Evolutionary conservation across 2,329 filamentous ascomycete species (phyloP).

Genomic region (Monilinia laxa): DNA sequence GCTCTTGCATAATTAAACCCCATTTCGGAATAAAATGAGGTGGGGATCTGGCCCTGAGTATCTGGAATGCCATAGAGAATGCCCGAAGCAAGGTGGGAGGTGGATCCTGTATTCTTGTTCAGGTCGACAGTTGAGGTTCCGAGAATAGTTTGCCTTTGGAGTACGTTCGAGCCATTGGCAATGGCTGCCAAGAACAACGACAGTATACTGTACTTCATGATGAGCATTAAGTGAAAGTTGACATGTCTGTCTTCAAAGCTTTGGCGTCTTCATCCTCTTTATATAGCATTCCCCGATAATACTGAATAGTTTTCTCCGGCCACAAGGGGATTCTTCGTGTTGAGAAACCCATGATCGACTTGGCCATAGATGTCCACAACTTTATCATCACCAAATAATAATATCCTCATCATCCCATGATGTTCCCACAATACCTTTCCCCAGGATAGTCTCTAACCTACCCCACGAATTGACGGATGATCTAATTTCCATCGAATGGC

Average conservation of each 20-base stretch:
- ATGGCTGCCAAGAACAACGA: neutral
- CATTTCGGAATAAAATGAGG: slow-evolving; percentile 43
- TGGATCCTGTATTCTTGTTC: slow-evolving; percentile 36
- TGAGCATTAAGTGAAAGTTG: neutral
- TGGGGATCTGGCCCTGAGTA: slow-evolving; percentile 42
- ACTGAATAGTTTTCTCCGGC: neutral
- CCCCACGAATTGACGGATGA: neutral
- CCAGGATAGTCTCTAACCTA: neutral
- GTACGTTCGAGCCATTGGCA: neutral
- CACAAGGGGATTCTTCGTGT: neutral
- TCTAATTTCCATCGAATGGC: neutral
- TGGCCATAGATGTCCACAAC: neutral
- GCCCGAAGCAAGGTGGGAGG: slow-evolving; percentile 43
- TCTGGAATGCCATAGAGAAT: slow-evolving; percentile 47
- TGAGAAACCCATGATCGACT: neutral
- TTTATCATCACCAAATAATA: neutral
- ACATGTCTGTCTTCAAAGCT: neutral
- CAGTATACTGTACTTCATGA: slow-evolving; percentile 5
- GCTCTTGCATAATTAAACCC: slow-evolving; percentile 45
- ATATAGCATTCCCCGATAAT: neutral
- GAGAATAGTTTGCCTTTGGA: neutral
- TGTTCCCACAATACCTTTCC: neutral
- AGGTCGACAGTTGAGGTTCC: slow-evolving; percentile 35
- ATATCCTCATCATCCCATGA: neutral
- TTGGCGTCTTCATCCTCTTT: neutral